Percentiles rank a stretch among this genome's conserved stretches.
Evolutionary conservation across 2,329 filamentous ascomycete genomes (phyloP).

Genomic region (Saccharata proteae): DNA sequence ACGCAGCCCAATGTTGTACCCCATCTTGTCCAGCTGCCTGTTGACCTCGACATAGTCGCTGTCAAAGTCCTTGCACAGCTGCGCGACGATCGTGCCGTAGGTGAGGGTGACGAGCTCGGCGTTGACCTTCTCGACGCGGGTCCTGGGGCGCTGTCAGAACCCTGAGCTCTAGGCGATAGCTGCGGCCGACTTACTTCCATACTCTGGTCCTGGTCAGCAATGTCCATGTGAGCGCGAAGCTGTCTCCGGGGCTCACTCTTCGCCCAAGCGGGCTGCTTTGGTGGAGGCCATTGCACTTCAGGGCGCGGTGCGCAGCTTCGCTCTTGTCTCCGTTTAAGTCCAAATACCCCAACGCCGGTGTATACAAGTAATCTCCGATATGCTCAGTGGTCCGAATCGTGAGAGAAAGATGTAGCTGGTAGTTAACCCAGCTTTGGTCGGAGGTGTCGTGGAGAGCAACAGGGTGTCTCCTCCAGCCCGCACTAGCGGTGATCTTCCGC

Average conservation of each 20-base stretch:
- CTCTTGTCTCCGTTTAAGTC: too few species aligned
- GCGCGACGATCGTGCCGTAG: constrained; percentile 93
- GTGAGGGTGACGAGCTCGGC: constrained; percentile 94
- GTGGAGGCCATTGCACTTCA: constrained; percentile 38
- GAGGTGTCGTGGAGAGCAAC: neutral
- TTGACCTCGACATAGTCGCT: constrained; percentile 92
- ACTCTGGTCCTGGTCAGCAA: constrained; percentile 46
- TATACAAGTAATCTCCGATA: constrained; percentile 7
- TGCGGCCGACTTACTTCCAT: constrained; percentile 64
- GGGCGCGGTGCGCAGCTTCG: too few species aligned
- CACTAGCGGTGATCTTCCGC: constrained; percentile 1
- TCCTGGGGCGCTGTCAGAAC: constrained; percentile 41
- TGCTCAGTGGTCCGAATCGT: constrained; percentile 1
- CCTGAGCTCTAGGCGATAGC: neutral
- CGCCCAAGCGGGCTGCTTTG: constrained; percentile 57
- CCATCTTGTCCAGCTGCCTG: constrained; percentile 97
- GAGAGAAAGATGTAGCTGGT: constrained; percentile 1
- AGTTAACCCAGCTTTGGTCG: constrained; percentile 1
- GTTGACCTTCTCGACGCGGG: constrained; percentile 93
- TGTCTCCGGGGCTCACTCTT: constrained; percentile 49
- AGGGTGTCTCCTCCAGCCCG: constrained; percentile 1
- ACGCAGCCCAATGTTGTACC: constrained; percentile 92
- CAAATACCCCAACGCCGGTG: constrained; percentile 1
- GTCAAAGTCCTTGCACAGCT: constrained; percentile 93
- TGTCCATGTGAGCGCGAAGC: constrained; percentile 15